Evolutionary conservation across 192 early-diverging fungal species (phyloP).

Genomic region (Lunasporangiospora selenospora): DNA sequence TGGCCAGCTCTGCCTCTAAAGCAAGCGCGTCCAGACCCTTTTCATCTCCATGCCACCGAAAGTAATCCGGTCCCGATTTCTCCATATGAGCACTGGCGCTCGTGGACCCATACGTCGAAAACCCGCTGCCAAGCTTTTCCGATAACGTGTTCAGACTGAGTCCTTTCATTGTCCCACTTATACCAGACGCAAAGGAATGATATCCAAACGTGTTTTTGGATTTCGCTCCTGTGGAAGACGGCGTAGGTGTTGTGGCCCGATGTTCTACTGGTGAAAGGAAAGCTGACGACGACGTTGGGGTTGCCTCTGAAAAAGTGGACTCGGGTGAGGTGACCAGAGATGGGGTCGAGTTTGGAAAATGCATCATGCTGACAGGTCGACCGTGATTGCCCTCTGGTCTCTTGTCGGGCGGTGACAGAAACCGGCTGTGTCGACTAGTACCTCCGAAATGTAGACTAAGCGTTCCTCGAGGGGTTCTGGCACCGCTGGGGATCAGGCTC

Average conservation of each 20-base stretch:
- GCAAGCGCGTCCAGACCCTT: constrained; percentile 2
- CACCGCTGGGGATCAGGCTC: constrained; percentile 27
- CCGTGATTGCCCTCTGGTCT: neutral
- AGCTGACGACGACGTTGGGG: constrained; percentile 4
- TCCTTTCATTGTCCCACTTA: constrained; percentile 46
- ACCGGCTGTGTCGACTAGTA: constrained; percentile 18
- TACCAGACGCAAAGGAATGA: constrained; percentile 28
- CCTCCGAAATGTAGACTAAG: constrained; percentile 31
- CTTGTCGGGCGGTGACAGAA: constrained; percentile 15
- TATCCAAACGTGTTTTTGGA: constrained; percentile 33
- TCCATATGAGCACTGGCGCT: constrained; percentile 11
- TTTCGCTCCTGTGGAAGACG: constrained; percentile 26
- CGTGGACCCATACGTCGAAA: constrained; percentile 21
- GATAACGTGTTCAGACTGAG: constrained; percentile 38
- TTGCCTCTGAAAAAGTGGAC: constrained; percentile 2
- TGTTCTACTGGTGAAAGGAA: constrained; percentile 17
- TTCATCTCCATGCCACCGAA: constrained; percentile 1
- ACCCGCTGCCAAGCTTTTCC: constrained; percentile 45
- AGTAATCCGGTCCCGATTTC: constrained; percentile 24
- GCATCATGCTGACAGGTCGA: constrained; percentile 38
- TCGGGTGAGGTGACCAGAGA: constrained; percentile 6
- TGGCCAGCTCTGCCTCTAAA: constrained; percentile 6
- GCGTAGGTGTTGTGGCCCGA: constrained; percentile 32
- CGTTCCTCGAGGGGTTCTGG: constrained; percentile 29
- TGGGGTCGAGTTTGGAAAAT: constrained; percentile 27